Evolutionary conservation across 805 yeast species (phyloP), one percentile per base, ranked within the genome.

Genomic region (Sugiyamaella qingdaonensis): DNA sequence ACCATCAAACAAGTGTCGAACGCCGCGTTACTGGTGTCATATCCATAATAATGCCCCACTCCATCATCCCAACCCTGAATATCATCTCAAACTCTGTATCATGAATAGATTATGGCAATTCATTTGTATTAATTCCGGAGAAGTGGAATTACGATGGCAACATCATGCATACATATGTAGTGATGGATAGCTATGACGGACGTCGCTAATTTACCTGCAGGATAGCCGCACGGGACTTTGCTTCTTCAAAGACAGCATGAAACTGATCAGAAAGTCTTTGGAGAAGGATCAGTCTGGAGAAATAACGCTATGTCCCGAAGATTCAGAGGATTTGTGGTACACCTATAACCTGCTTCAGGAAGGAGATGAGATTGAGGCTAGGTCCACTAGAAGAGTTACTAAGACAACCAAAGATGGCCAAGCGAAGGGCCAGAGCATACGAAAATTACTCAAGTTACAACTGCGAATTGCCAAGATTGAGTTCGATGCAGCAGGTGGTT

Each of bases 251-350:
- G 7, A 24, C 37, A 31, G 13, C 3, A 83, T 85, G 91, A 84
- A 82, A 64, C 68, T 84, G 31, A 58, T 82, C 1, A 67, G 75
- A 4, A 77, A 79, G 54, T 62, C 68, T 14, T 67, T 81, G 35
- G 81, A 78, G 50, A 81, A 78, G 58, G 88, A 84, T 58, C 73
- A 77, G 48, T 77, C 85, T 53, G 95, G 92, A 4, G 69, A 77
- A 2, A 75, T 88, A 18, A 76, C 86, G 0, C 67, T 92, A 18
- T 72, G 82, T 2, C 91, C 97, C 0, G 86, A 91, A 63, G 98
- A 94, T 62, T 81, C 86, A 46, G 97, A 92, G 61, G 99, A 92
- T 67, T 74, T 94, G 56, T 94, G 97, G 89, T 83, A 86, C 24
- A 65, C 88, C 2, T 89, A 89, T 73, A 94, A 92, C 64, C 72